phyloP scores from a whole-genome alignment of 1,284 basidiomycete genomes.

The Xanthoconium separans region DNA sequence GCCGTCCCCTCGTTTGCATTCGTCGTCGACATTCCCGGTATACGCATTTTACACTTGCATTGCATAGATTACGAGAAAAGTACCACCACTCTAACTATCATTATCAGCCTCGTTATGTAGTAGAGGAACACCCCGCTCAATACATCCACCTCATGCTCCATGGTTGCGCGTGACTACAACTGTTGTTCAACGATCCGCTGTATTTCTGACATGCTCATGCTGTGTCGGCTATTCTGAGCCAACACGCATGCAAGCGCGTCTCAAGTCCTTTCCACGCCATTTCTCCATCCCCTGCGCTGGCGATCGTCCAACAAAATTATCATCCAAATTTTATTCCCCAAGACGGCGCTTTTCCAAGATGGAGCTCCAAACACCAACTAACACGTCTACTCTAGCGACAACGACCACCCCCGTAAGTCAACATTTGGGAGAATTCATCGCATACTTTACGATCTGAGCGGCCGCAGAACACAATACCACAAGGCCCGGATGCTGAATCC shows the following conservation, averaged over 20 bases:
- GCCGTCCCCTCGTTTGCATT: conserved; percentile 32
- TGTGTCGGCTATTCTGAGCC: too few relatives aligned
- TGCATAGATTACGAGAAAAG: conserved; percentile 32
- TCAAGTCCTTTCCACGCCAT: not conserved
- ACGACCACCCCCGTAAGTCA: conserved; percentile 2
- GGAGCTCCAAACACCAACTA: not conserved
- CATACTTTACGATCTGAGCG: not conserved
- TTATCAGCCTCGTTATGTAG: conserved; percentile 11
- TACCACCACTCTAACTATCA: conserved; percentile 29
- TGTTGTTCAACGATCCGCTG: too few relatives aligned
- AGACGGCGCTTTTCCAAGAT: conserved; percentile 3
- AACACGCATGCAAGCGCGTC: not conserved
- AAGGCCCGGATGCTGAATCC: conserved; percentile 15
- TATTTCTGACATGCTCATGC: too few relatives aligned
- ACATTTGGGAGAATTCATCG: not conserved
- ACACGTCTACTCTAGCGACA: not conserved
- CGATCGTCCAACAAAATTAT: not conserved
- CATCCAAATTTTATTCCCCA: not conserved
- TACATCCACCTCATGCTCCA: conserved; percentile 4
- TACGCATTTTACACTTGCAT: conserved; percentile 16
- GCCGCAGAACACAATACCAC: not conserved
- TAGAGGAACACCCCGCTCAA: conserved; percentile 28
- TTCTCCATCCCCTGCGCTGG: not conserved
- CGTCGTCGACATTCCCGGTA: not conserved
- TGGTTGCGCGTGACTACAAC: too few relatives aligned